Conservation (phyloP, 495 filamentous ascomycete species). For the Jackrogersella minutella region DNA sequence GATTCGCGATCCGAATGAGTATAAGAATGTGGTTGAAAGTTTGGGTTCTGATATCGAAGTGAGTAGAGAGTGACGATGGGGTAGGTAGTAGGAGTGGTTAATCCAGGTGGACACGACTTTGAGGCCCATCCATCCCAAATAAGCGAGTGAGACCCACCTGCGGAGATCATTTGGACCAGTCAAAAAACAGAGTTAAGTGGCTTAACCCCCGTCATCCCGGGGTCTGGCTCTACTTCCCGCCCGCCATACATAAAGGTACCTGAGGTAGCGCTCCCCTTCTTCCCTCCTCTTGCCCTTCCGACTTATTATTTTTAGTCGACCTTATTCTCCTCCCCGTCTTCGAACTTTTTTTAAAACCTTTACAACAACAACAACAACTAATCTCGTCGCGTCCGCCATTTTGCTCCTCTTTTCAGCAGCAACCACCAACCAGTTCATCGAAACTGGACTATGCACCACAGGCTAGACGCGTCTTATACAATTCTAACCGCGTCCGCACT, state of each 20-base stretch:
- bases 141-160: conserved; percentile 40
- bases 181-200: conserved; percentile 35
- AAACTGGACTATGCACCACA: conserved; percentile 13
- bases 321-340: conserved; percentile 46
- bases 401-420: conserved; percentile 30
- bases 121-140: conserved; percentile 49
- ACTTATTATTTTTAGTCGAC: conserved; percentile 49
- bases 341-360: no score
- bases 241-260: conserved; percentile 43
- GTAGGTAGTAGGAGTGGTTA: conserved; percentile 48
- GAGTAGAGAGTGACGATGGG: conserved; percentile 39
- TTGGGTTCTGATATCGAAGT: conserved; percentile 25
- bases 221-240: conserved; percentile 42
- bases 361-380: conserved; percentile 36
- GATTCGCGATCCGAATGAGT: conserved; percentile 55
- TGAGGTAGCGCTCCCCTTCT: conserved; percentile 50
- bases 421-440: conserved; percentile 30
- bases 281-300: conserved; percentile 39
- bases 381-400: conserved; percentile 29
- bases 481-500: conserved; percentile 22
- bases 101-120: conserved; percentile 43
- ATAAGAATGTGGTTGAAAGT: conserved; percentile 42
- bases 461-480: conserved; percentile 36
- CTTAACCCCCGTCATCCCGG: conserved; percentile 43
- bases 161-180: conserved; percentile 39